phyloP scores from a whole-genome alignment of 2,329 filamentous ascomycete species.

The Pestalotiopsis sp. region DNA sequence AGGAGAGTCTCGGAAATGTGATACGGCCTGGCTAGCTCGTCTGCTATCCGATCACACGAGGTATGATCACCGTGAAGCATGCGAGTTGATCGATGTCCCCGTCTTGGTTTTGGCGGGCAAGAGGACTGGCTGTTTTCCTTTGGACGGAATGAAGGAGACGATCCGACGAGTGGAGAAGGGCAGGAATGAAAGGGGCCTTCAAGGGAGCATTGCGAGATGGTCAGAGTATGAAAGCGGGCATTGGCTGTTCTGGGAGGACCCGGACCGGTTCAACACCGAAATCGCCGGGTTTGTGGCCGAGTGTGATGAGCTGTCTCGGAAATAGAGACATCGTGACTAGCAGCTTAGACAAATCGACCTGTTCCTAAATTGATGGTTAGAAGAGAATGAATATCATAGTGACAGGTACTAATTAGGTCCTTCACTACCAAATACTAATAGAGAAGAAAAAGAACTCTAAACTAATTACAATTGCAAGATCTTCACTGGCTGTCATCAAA shows the following conservation, averaged over 20 bases:
- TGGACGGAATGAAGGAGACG: slow-evolving; percentile 40
- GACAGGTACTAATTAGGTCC: background rate
- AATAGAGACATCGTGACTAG: background rate
- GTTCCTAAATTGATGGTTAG: background rate
- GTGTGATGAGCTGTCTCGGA: background rate
- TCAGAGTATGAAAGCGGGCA: slow-evolving; percentile 39
- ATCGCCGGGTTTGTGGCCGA: slow-evolving; percentile 31
- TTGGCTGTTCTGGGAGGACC: slow-evolving; percentile 44
- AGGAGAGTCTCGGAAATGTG: slow-evolving; percentile 34
- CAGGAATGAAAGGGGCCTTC: slow-evolving; percentile 10
- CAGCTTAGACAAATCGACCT: background rate
- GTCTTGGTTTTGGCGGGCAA: slow-evolving; percentile 38
- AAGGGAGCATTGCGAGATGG: slow-evolving; percentile 25
- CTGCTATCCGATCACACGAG: slow-evolving; percentile 41
- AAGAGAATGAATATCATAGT: background rate
- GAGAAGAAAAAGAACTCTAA: too few species aligned
- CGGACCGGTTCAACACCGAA: slow-evolving; percentile 37
- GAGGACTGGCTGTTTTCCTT: slow-evolving; percentile 40
- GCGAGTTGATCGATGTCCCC: slow-evolving; percentile 35
- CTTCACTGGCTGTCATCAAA: too few species aligned
- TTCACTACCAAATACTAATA: too few species aligned
- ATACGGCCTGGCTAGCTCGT: slow-evolving; percentile 38
- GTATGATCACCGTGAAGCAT: slow-evolving; percentile 44
- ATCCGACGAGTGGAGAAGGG: slow-evolving; percentile 28
- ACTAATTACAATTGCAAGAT: too few species aligned